Base-by-base conservation (phyloP, 768 basidiomycete genomes). In the Macrocybe gigantea region DNA sequence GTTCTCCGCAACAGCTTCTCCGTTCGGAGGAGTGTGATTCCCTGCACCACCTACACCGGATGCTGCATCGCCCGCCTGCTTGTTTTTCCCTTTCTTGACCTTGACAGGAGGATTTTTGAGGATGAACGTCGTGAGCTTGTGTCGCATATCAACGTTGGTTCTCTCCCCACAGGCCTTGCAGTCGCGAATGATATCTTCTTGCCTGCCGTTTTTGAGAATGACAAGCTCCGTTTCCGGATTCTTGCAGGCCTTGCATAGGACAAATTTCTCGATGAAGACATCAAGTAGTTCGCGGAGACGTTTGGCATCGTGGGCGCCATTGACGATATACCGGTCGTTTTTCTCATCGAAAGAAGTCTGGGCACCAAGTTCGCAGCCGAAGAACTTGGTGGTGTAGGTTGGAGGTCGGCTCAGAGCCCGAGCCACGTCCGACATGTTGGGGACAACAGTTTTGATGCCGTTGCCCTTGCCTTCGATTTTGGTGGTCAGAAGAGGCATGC, bases 391-490 rank as follows among this genome's bases (percentile, higher is more conserved):
- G 53, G 95, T 88, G 65, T 98, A 96, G 38, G 93, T 80, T 29
- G 96, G 88, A 50, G 95, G 95, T 49, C 96, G 87, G 60, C 85
- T 90, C 55, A 99, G 81, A 39, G 96, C 93, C 54, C 92, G 86
- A 41, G 95, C 92, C 55, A 99, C 87, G 67, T 98, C 96, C 51
- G 91, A 82, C 93, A 99, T 97, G 71, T 99, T 99, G 13, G 94
- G 94, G 46, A 97, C 72, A 62, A 99, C 94, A 40, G 96, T 99
- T 75, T 99, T 99, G 72, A 99, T 98, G 60, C 96, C 96, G 65
- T 99, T 99, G 51, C 96, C 96, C 68, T 93, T 94, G 60, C 96
- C 96, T 72, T 99, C 96, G 33, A 98, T 93, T 75, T 98, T 98
- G 53, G 88, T 95, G 54, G 81, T 78, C 53, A 99, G 80, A 50